These are phyloP conservation scores for Teratosphaeria pseudoeucalypti DNA, from an alignment of 2,329 filamentous ascomycete species.

Conservation along the genomic window DNA sequence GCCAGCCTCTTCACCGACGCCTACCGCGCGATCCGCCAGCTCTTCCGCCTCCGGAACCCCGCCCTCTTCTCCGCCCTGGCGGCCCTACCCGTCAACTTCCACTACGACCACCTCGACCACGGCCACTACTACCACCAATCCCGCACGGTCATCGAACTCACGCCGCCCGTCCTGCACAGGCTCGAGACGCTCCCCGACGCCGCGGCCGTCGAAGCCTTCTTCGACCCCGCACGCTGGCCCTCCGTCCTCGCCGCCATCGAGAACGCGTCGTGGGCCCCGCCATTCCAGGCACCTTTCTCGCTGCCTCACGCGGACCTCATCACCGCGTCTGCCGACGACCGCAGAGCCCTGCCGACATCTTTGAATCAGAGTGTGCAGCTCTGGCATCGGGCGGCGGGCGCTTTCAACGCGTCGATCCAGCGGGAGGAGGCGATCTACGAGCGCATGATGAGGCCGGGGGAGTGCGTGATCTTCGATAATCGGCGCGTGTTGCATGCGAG, in stretches of 20 bases:
- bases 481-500: conserved; percentile 74
- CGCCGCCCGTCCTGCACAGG: neutral
- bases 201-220: neutral
- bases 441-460: conserved; percentile 64
- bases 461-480: conserved; percentile 93
- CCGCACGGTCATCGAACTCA: conserved; percentile 17
- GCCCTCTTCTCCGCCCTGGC: conserved; percentile 8
- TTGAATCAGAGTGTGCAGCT: conserved; percentile 9
- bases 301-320: neutral
- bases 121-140: conserved; percentile 19
- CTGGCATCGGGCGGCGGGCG: conserved; percentile 42
- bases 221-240: neutral
- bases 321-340: neutral
- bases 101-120: conserved; percentile 39
- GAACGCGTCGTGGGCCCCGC: conserved; percentile 26
- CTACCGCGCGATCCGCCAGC: conserved; percentile 45
- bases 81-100: conserved; percentile 37
- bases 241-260: conserved; percentile 12
- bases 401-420: conserved; percentile 53
- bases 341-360: neutral
- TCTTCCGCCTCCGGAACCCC: conserved; percentile 10
- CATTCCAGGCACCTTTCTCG: conserved; percentile 26
- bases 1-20: conserved; percentile 79
- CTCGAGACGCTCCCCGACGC: neutral
- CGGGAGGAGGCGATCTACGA: conserved; percentile 51